Evolutionary conservation across 1,284 basidiomycete genomes (phyloP), one percentile per base, ranked within the genome.

Genomic region (Marasmius oreades): DNA sequence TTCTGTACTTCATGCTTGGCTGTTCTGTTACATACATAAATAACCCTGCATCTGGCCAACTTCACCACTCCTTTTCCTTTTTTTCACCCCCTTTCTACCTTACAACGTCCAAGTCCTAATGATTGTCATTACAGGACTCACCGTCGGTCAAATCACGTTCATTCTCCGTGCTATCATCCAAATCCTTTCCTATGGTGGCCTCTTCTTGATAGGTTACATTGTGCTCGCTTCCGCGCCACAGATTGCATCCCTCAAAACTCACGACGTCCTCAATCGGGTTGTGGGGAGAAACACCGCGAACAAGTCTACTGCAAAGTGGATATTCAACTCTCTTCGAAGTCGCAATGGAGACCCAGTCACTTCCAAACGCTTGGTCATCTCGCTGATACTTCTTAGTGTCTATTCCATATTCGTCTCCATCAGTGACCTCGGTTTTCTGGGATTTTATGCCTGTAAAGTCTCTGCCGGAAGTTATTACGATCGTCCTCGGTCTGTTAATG

Each of bases 161-260:
- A 57, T 65, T 53, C 50, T 65, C 43, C 62, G 64, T 47, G 61
- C 62, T 28, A 55, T 58, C 31, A 63, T 66, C 39, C 64, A 65
- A 45, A 59, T 61, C 39, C 59, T 65, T 8, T 52, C 62, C 1
- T 62, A 62, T 52, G 61, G 59, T 1, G 64, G 63, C 2, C 43
- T 60, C 22, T 63, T 63, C 43, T 52, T 67, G 23, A 48, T 67
- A 24, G 59, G 63, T 10, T 51, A 57, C 53, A 57, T 66, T 16
- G 55, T 67, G 44, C 55, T 65, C 31, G 61, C 53, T 18, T 61
- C 59, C 26, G 55, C 63, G 5, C 65, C 65, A 8, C 63, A 60
- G 7, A 47, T 62, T 26, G 64, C 61, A 20, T 55, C 57, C 10
- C 39, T 62, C 23, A 56, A 59, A n/a, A 65, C 64, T 2, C 65